Base-by-base conservation (phyloP, 1,284 basidiomycete genomes). In the Cerioporus squamosus region DNA sequence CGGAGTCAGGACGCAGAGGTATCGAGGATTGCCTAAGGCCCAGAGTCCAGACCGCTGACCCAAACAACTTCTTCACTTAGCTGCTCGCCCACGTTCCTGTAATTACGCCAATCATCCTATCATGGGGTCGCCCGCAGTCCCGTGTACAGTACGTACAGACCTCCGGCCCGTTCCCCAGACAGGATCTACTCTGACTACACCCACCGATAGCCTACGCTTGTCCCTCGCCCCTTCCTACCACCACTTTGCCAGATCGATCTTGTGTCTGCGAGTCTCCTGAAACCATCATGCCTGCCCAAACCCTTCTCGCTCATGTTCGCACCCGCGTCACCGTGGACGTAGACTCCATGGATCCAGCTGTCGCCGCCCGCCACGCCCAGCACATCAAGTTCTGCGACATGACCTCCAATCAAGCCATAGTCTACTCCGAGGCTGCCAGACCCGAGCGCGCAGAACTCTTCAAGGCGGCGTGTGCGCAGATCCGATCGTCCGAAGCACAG, bases 351-450 rank as follows among this genome's bases (percentile, higher is more conserved):
- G 78, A 82, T 64, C 74, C 77, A 14, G 70, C 64, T 23, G 75
- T 78, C 44, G 78, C 81, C 2, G 67, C 66, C 20, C 71, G 74
- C 3, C 75, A 80, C 63, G 73, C 73, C 26, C 57, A 59, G n/a
- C 43, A 40, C 1, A 66, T 67, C 29, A 62, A 60, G 39, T 82
- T 82, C 72, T 70, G 68, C 55, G 78, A 82, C 66, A 83, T 82
- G 81, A 82, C 80, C 31, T 83, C 80, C 14, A 82, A 81, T 55
- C 80, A 82, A 62, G 80, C 77, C 24, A 79, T 82, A 61, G 76
- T 77, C 5, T 72, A 76, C 61, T 65, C 66, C 24, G 73, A 81
- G 57, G 74, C 74, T 12, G 66, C 65, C 17, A 69, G 69, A n/a
- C 70, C 74, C 2, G 77, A 77, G 31, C 71, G 75, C 26, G 63